These are phyloP conservation scores for Acacia crassicarpa DNA, from an alignment of 306 rosid genomes.

Conservation along the genomic window DNA sequence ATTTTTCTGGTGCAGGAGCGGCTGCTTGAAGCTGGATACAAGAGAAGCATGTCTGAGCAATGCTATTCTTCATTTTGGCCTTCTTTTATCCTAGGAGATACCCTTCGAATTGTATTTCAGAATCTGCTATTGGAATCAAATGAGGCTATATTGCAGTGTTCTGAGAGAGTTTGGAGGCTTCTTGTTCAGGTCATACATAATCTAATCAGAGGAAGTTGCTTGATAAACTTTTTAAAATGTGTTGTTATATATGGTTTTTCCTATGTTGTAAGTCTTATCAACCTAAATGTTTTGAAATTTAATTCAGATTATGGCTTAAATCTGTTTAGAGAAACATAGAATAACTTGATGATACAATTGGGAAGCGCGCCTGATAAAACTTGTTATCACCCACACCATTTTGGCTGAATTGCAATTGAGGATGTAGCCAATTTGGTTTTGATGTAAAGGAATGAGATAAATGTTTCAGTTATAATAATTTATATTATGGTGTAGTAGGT, in stretches of 20 bases:
- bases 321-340: neutral
- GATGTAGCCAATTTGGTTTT: neutral
- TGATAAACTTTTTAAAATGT: constrained; percentile 8
- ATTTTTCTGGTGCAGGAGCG: constrained; percentile 73
- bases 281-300: neutral
- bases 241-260: constrained; percentile 1
- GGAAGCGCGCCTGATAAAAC: neutral
- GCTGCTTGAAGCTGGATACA: constrained; percentile 91
- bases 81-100: constrained; percentile 84
- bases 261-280: neutral
- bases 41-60: constrained; percentile 56
- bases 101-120: constrained; percentile 91
- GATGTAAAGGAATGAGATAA: neutral
- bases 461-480: neutral
- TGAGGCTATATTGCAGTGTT: constrained; percentile 79
- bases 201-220: constrained; percentile 3
- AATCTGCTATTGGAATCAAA: constrained; percentile 90
- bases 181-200: constrained; percentile 74
- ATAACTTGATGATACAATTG: neutral
- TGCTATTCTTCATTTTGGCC: constrained; percentile 79
- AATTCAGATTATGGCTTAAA: neutral
- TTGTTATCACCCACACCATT: neutral
- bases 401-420: neutral
- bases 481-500: neutral
- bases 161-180: constrained; percentile 97